These are phyloP conservation scores for Penicillium alfredii DNA, from an alignment of 495 filamentous ascomycete genomes.

Conservation along the genomic window DNA sequence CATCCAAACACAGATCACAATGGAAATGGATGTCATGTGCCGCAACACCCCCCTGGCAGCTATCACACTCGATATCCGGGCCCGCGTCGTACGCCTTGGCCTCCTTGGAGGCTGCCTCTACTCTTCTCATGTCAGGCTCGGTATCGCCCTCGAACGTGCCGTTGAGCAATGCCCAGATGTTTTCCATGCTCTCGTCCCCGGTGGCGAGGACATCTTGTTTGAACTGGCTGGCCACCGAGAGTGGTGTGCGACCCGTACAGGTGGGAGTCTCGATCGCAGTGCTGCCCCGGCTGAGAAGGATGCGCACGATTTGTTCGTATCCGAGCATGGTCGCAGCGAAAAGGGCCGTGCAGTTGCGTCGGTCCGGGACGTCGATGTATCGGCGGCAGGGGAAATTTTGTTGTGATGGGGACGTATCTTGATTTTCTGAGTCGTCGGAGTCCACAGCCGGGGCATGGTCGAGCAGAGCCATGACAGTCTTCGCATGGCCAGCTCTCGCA, in stretches of 20 bases:
- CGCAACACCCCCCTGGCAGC: background rate
- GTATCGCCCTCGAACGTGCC: background rate
- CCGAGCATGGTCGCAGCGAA: constrained; percentile 9
- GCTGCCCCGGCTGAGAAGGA: constrained; percentile 4
- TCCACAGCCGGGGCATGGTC: no score
- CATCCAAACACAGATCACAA: constrained; percentile 2
- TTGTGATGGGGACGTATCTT: no score
- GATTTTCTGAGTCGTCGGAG: no score
- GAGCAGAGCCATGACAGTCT: constrained; percentile 2
- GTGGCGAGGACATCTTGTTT: background rate
- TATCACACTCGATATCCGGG: constrained; percentile 1
- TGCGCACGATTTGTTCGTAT: constrained; percentile 2
- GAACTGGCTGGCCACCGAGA: constrained; percentile 1
- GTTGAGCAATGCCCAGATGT: constrained; percentile 1
- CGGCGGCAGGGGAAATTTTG: no score
- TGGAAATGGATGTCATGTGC: constrained; percentile 3
- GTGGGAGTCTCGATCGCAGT: constrained; percentile 3
- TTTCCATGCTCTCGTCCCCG: background rate
- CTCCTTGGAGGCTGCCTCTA: background rate
- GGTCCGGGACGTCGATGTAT: constrained; percentile 7
- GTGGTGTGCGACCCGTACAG: constrained; percentile 6
- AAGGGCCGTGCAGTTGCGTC: constrained; percentile 3
- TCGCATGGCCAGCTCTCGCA: constrained; percentile 2
- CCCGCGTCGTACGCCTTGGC: background rate
- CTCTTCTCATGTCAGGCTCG: no score